A percentile compares a stretch with the other conserved stretches of the same genome.
Conservation (phyloP, 768 basidiomycete species). For the Tylopilus balloui region DNA sequence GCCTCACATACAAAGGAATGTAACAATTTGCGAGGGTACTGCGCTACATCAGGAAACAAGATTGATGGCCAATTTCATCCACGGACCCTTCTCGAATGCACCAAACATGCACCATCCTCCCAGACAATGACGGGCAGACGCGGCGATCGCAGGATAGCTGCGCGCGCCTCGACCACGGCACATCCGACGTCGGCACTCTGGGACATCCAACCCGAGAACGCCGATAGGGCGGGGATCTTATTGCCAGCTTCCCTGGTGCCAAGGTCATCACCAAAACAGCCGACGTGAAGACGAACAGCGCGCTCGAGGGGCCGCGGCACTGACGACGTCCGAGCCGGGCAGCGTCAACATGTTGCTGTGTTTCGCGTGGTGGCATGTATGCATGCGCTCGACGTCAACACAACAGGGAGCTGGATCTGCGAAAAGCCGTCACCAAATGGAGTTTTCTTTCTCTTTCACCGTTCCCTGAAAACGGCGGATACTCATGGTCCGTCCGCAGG, state of each 20-base stretch:
- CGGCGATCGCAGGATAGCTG: constrained; percentile 36
- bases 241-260: constrained; percentile 26
- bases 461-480: too few relatives aligned
- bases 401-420: constrained; percentile 44
- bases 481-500: too few relatives aligned
- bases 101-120: not conserved
- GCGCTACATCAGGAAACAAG: not conserved
- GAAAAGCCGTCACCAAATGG: constrained; percentile 36
- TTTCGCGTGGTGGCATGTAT: constrained; percentile 38
- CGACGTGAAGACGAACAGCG: constrained; percentile 29
- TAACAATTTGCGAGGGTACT: not conserved
- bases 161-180: constrained; percentile 44
- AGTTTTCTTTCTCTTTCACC: too few relatives aligned
- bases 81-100: too few relatives aligned
- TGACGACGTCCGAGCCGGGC: constrained; percentile 29
- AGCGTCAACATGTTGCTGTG: constrained; percentile 38
- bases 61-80: too few relatives aligned
- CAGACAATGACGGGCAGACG: constrained; percentile 41
- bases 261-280: constrained; percentile 33
- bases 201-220: constrained; percentile 16
- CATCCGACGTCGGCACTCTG: constrained; percentile 25
- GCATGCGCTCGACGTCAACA: constrained; percentile 40
- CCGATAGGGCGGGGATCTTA: constrained; percentile 13
- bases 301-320: constrained; percentile 26
- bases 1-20: too few relatives aligned